Evolutionary conservation across 1,139 yeast genomes (phyloP).

Genomic region (Protomyces gravidus): DNA sequence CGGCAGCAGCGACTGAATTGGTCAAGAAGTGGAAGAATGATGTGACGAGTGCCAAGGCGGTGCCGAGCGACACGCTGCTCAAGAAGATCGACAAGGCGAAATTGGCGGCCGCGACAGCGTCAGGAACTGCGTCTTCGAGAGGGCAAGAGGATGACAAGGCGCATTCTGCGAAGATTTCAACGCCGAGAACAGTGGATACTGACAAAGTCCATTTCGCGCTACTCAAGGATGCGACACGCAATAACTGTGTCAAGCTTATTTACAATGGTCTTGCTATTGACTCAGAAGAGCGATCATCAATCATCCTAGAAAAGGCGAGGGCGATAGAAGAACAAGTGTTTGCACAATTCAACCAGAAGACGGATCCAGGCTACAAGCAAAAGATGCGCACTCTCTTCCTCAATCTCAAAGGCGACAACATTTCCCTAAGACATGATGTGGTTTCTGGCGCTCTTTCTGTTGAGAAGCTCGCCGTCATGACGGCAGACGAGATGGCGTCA

Average conservation of each 20-base stretch:
- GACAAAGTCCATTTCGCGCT: slow-evolving; percentile 49
- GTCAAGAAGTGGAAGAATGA: slow-evolving; percentile 87
- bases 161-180: not conserved
- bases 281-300: slow-evolving; percentile 52
- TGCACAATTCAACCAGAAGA: slow-evolving; percentile 46
- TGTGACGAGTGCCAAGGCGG: slow-evolving; percentile 70
- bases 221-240: slow-evolving; percentile 78
- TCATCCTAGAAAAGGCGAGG: slow-evolving; percentile 62
- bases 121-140: slow-evolving; percentile 22
- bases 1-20: slow-evolving; percentile 69
- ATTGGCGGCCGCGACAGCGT: slow-evolving; percentile 25
- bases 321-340: slow-evolving; percentile 71
- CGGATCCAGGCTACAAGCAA: slow-evolving; percentile 61
- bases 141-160: not conserved
- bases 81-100: slow-evolving; percentile 39
- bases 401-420: slow-evolving; percentile 85
- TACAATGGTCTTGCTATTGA: slow-evolving; percentile 88
- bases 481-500: slow-evolving; percentile 92
- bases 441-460: slow-evolving; percentile 63
- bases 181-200: slow-evolving; percentile 29
- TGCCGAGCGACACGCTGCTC: slow-evolving; percentile 35
- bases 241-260: slow-evolving; percentile 74
- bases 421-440: slow-evolving; percentile 69
- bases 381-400: slow-evolving; percentile 77
- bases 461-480: slow-evolving; percentile 65